phyloP scores from a whole-genome alignment of 805 yeast species.

The Jamesozyma piceae region DNA sequence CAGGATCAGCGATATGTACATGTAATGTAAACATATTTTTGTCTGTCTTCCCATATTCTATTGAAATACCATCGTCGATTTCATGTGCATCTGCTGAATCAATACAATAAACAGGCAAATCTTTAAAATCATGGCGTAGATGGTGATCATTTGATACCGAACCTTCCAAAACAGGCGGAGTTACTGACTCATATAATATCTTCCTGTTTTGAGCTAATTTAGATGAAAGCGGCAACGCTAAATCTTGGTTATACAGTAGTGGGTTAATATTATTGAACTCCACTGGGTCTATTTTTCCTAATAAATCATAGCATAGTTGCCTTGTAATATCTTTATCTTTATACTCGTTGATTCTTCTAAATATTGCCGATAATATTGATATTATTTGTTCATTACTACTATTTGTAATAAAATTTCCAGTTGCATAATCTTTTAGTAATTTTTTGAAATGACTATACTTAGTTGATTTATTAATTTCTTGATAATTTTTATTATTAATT shows the following conservation, averaged over 20 bases:
- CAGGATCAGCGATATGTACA: conserved; percentile 82
- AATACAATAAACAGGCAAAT: conserved; percentile 64
- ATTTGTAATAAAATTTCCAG: conserved; percentile 34
- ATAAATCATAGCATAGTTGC: conserved; percentile 44
- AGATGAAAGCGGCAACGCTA: conserved; percentile 39
- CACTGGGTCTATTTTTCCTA: conserved; percentile 28
- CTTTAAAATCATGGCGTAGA: conserved; percentile 34
- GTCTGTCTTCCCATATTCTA: conserved; percentile 28
- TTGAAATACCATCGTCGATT: conserved; percentile 86
- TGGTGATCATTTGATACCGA: neutral
- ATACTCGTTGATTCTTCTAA: conserved; percentile 21
- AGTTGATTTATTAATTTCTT: neutral
- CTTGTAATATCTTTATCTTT: conserved; percentile 40
- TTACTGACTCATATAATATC: conserved; percentile 24
- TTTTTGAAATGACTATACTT: conserved; percentile 34
- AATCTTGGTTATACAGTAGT: conserved; percentile 17
- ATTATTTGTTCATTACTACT: conserved; percentile 39
- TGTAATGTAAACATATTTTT: conserved; percentile 38
- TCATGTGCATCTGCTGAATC: conserved; percentile 77
- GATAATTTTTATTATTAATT: conserved; percentile 10
- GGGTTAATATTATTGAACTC: conserved; percentile 2
- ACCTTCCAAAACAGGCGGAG: conserved; percentile 1
- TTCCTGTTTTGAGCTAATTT: conserved; percentile 37
- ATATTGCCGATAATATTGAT: conserved; percentile 38
- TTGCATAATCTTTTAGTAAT: conserved; percentile 45